These are phyloP conservation scores for Colletotrichum aenigma DNA, from an alignment of 2,329 filamentous ascomycete genomes.

Conservation along the genomic window DNA sequence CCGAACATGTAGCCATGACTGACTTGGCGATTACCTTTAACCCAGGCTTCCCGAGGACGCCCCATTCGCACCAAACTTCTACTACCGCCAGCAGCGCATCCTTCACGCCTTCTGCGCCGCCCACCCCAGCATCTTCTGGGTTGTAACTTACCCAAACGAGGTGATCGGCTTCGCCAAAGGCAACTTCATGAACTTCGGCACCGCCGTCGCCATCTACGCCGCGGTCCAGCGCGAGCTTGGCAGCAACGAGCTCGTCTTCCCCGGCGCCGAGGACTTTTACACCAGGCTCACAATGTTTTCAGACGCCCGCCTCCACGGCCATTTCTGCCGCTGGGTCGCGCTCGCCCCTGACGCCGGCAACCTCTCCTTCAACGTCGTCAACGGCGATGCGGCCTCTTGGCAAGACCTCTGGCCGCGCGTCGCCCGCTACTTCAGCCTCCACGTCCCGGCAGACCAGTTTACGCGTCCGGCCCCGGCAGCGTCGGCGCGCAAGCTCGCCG, in stretches of 20 bases:
- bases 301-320: constrained; percentile 35
- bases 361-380: constrained; percentile 45
- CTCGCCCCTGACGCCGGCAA: constrained; percentile 31
- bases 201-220: constrained; percentile 43
- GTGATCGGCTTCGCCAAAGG: constrained; percentile 35
- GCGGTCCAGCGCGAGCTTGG: constrained; percentile 36
- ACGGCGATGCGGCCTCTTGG: constrained; percentile 45
- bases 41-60: not conserved
- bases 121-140: constrained; percentile 22
- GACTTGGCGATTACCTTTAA: constrained; percentile 34
- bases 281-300: constrained; percentile 36
- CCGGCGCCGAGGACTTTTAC: constrained; percentile 38
- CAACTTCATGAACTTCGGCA: constrained; percentile 45
- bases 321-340: not conserved
- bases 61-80: constrained; percentile 48
- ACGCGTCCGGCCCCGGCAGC: constrained; percentile 9
- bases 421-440: constrained; percentile 35
- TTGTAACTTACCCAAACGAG: constrained; percentile 35
- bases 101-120: constrained; percentile 29
- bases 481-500: constrained; percentile 25
- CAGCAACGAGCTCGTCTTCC: constrained; percentile 32
- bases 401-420: constrained; percentile 46
- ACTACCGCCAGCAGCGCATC: constrained; percentile 53
- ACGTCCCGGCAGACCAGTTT: constrained; percentile 34
- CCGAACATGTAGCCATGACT: not conserved